Conservation (phyloP, 73 alveolate species). For the Paramecium pentaurelia region DNA sequence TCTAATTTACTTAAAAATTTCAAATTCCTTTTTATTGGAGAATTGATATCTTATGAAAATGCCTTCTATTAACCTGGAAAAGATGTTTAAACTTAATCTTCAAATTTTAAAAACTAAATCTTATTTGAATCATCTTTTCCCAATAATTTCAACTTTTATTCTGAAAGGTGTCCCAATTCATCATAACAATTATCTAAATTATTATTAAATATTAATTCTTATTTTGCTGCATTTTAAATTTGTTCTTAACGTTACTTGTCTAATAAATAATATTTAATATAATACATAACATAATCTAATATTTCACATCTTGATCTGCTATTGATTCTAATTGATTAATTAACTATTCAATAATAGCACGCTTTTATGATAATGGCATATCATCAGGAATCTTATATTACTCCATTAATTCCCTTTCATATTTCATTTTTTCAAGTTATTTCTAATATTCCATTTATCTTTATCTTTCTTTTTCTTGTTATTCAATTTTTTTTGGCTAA, state of each 20-base stretch:
- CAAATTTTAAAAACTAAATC: neutral
- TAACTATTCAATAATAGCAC: neutral
- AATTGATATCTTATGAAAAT: neutral
- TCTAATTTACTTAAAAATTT: neutral
- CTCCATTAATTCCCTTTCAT: conserved; percentile 9
- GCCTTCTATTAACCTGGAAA: conserved; percentile 1
- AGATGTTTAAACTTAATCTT: neutral
- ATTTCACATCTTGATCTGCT: conserved; percentile 10
- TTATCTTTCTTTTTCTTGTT: neutral
- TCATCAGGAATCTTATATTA: neutral
- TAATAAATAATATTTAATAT: neutral
- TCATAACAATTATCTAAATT: neutral
- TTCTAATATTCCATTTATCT: neutral
- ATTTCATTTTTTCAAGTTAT: neutral
- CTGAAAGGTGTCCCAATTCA: neutral
- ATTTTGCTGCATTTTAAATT: neutral
- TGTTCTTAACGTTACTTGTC: neutral
- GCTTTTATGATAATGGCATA: conserved; percentile 11
- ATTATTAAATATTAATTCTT: neutral
- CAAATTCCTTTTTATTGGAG: neutral
- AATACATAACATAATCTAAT: conserved; percentile 17
- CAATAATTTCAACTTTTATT: neutral
- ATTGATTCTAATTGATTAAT: neutral
- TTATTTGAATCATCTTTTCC: neutral
- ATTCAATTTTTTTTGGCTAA: conserved; percentile 22